Conservation (phyloP, 805 yeast species). For the Blastobotrys terrestris region DNA sequence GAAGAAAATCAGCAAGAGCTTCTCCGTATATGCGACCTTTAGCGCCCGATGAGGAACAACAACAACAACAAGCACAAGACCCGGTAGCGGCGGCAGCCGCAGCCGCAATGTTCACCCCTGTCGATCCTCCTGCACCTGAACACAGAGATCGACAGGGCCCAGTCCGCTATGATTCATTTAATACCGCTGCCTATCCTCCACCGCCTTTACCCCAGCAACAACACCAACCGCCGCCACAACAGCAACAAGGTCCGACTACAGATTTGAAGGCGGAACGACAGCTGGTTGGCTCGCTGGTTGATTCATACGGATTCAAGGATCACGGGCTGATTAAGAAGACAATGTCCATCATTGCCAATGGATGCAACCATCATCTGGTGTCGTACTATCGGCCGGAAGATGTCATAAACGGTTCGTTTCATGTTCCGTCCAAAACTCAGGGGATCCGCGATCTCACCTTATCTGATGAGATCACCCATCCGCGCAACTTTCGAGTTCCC, state of each 20-base stretch:
- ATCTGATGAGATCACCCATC: conserved; percentile 30
- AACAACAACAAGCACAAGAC: background rate
- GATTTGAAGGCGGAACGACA: conserved; percentile 32
- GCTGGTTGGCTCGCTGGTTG: conserved; percentile 51
- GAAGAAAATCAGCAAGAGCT: conserved; percentile 1
- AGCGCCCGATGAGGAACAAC: background rate
- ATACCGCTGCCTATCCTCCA: background rate
- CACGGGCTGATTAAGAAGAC: conserved; percentile 81
- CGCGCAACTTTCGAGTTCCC: conserved; percentile 31
- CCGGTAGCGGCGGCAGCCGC: background rate
- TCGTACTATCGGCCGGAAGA: conserved; percentile 76
- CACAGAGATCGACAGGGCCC: background rate
- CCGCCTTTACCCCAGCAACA: background rate
- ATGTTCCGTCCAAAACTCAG: conserved; percentile 51
- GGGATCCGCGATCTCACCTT: conserved; percentile 42
- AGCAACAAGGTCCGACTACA: background rate
- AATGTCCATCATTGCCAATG: conserved; percentile 52
- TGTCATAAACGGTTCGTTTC: conserved; percentile 51
- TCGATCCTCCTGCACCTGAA: background rate
- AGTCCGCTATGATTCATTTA: background rate
- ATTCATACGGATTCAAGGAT: conserved; percentile 58
- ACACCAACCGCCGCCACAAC: background rate
- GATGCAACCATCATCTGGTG: conserved; percentile 50
- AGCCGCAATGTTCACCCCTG: background rate
- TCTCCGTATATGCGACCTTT: background rate